Evolutionary conservation across 805 yeast genomes (phyloP).

Genomic region (Teunomyces lycoperdinae): DNA sequence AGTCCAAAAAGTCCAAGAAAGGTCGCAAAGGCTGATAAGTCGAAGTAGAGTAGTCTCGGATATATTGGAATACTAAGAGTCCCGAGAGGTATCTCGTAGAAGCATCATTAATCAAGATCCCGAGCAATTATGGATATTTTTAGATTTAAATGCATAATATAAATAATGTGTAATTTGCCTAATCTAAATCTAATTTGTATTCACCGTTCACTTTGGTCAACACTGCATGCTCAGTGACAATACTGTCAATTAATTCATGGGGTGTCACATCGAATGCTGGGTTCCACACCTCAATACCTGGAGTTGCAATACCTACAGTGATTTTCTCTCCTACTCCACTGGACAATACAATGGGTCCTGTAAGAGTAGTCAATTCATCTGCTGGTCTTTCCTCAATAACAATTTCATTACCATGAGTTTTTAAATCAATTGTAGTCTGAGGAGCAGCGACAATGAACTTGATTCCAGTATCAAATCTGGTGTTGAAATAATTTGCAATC

Average conservation of each 20-base stretch:
- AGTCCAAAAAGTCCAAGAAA: neutral
- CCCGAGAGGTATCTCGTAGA: too few species aligned
- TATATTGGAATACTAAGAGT: too few species aligned
- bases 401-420: conserved; percentile 71
- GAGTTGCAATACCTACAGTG: conserved; percentile 80
- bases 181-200: conserved; percentile 42
- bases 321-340: conserved; percentile 33
- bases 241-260: conserved; percentile 74
- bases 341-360: conserved; percentile 48
- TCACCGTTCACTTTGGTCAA: conserved; percentile 49
- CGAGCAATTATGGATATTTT: neutral
- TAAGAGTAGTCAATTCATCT: conserved; percentile 70
- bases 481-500: conserved; percentile 53
- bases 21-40: neutral
- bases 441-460: conserved; percentile 95
- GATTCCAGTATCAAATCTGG: conserved; percentile 38
- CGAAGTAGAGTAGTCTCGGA: too few species aligned
- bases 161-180: neutral
- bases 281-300: conserved; percentile 85
- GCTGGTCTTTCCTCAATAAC: conserved; percentile 86
- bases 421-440: conserved; percentile 78
- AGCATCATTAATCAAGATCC: neutral
- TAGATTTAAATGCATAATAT: conserved; percentile 1
- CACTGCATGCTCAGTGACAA: conserved; percentile 77
- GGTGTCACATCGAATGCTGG: conserved; percentile 97